Evolutionary conservation across 257 asterid species (phyloP), one percentile per base, ranked within the genome.

Genomic region (Paraleonurus japonicus): DNA sequence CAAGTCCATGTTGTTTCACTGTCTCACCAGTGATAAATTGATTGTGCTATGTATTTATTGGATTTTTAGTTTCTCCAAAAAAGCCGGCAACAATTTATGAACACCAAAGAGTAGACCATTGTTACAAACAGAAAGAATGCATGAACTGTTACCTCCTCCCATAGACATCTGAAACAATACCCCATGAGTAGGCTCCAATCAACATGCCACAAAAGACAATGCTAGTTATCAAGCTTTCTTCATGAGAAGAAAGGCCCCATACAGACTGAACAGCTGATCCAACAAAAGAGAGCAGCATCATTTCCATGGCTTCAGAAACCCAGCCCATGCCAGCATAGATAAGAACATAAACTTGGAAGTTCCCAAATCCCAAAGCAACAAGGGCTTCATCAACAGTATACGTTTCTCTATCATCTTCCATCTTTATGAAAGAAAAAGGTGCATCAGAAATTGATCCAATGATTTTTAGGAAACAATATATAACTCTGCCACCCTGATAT

Each of bases 261-360:
- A 69, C 84, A 60, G 94, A 84, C 69, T 84, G 90, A 16, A 90
- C 90, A 59, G 96, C 92, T 73, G 94, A 80, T 72, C 97, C 97
- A 67, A 88, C 85, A 62, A 88, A 78, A 54, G 96, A 83, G 41
- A 90, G 92, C 67, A 88, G 87, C 95, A 88, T 86, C 93, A 90
- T 90, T 84, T 90, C 97, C 90, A 90, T 85, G 71, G 96, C 92
- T 75, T 90, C 97, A 33, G 94, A 85, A 76, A 85, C 66, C 90
- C 86, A 81, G 16, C 96, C 96, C 84, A 86, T 82, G 69, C 97
- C 96, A n/a, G 97, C 97, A 51, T 83, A 90, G 53, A 83, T 30
- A 16, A 90, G 88, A 64, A 83, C 82, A 39, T 81, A 77, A 48
- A 73, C 74, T 81, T 90, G 97, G 87, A 86, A 88, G 1, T 77